phyloP scores from a whole-genome alignment of 306 rosid species.

The Ziziphus jujuba region DNA sequence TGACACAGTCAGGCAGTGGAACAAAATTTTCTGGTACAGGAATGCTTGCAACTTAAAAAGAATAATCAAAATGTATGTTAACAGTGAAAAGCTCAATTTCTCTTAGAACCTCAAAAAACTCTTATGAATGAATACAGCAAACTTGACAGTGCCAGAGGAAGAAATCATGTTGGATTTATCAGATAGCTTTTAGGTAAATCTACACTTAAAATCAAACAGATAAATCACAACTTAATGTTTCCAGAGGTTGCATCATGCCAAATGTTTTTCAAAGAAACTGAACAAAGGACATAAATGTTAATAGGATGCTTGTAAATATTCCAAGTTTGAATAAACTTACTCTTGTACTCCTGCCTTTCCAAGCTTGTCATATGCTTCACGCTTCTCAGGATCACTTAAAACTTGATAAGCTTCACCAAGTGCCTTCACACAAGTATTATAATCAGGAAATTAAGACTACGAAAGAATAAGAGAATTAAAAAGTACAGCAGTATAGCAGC shows the following conservation, averaged over 20 bases:
- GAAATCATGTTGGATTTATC: conserved; percentile 7
- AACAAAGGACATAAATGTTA: neutral
- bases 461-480: too few species aligned
- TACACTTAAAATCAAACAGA: neutral
- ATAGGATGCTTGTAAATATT: neutral
- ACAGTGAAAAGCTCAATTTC: neutral
- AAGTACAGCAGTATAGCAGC: too few species aligned
- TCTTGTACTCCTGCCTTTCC: conserved; percentile 76
- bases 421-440: conserved; percentile 41
- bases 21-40: neutral
- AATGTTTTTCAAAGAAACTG: neutral
- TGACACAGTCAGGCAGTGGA: neutral
- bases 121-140: neutral
- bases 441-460: conserved; percentile 17
- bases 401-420: conserved; percentile 99
- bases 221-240: conserved; percentile 7
- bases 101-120: conserved; percentile 11
- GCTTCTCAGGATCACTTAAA: conserved; percentile 88
- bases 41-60: neutral
- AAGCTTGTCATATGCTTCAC: conserved; percentile 76
- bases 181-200: neutral
- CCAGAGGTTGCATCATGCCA: conserved; percentile 9
- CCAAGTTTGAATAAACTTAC: conserved; percentile 56
- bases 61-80: neutral
- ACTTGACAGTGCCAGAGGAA: neutral